Percentiles rank a stretch among this genome's conserved stretches.
phyloP scores from a whole-genome alignment of 345 rosid genomes.

The Populus euphratica region DNA sequence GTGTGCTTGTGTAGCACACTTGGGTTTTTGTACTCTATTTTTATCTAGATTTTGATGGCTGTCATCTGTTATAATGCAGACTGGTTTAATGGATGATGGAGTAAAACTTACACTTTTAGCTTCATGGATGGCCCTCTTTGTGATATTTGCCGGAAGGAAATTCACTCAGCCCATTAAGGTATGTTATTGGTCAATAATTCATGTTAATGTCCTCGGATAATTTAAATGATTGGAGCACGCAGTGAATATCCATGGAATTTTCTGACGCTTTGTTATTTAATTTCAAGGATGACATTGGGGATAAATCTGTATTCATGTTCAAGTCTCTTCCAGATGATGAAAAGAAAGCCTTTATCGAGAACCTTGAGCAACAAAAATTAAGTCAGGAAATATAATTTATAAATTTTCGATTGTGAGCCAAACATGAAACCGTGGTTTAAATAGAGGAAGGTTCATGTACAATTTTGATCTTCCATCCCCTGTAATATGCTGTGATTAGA shows the following conservation, averaged over 20 bases:
- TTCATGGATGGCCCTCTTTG: conserved; percentile 76
- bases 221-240: neutral
- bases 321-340: conserved; percentile 68
- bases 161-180: conserved; percentile 94
- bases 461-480: conserved; percentile 2
- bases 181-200: neutral
- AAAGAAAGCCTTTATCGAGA: conserved; percentile 58
- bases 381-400: conserved; percentile 9
- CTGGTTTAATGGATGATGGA: conserved; percentile 74
- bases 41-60: neutral
- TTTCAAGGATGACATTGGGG: conserved; percentile 89
- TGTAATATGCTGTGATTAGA: neutral
- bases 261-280: conserved; percentile 19
- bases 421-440: neutral
- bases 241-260: neutral
- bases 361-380: conserved; percentile 56
- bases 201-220: neutral
- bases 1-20: neutral
- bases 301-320: conserved; percentile 89
- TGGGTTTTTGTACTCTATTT: neutral
- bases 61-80: conserved; percentile 40
- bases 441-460: conserved; percentile 7
- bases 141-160: conserved; percentile 86
- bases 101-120: conserved; percentile 62
- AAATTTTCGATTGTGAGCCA: neutral